phyloP scores from a whole-genome alignment of 495 filamentous ascomycete species.

The Talaromyces ruber region DNA sequence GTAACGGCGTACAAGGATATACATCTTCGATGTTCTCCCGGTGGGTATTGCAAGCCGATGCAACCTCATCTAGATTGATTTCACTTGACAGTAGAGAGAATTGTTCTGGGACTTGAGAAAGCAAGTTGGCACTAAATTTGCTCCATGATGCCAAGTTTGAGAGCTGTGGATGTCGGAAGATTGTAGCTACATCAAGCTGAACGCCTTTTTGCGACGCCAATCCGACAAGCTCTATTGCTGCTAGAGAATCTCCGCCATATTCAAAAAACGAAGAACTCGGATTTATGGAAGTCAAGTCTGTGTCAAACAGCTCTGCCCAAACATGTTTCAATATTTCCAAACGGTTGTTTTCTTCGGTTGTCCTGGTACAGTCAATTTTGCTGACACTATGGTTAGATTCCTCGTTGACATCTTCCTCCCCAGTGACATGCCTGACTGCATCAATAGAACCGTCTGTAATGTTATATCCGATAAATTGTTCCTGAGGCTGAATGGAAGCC shows the following conservation, averaged over 20 bases:
- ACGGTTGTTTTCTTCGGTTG: too few species aligned
- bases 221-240: constrained; percentile 42
- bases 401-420: too few species aligned
- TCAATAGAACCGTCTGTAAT: too few species aligned
- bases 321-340: too few species aligned
- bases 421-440: too few species aligned
- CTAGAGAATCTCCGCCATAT: constrained; percentile 46
- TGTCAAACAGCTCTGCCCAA: too few species aligned
- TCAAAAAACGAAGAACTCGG: constrained; percentile 29
- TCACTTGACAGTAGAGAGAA: constrained; percentile 36
- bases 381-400: too few species aligned
- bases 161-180: constrained; percentile 12
- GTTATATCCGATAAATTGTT: too few species aligned
- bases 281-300: too few species aligned
- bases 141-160: constrained; percentile 11
- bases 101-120: constrained; percentile 14
- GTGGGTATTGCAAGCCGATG: constrained; percentile 29
- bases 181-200: constrained; percentile 11
- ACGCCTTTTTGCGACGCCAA: constrained; percentile 7
- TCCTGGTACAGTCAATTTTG: too few species aligned
- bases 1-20: constrained; percentile 49
- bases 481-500: too few species aligned
- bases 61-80: constrained; percentile 35
- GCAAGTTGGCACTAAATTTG: constrained; percentile 8
- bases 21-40: constrained; percentile 38